phyloP scores from a whole-genome alignment of 192 early-diverging fungal genomes.

The Entophlyctis helioformis region DNA sequence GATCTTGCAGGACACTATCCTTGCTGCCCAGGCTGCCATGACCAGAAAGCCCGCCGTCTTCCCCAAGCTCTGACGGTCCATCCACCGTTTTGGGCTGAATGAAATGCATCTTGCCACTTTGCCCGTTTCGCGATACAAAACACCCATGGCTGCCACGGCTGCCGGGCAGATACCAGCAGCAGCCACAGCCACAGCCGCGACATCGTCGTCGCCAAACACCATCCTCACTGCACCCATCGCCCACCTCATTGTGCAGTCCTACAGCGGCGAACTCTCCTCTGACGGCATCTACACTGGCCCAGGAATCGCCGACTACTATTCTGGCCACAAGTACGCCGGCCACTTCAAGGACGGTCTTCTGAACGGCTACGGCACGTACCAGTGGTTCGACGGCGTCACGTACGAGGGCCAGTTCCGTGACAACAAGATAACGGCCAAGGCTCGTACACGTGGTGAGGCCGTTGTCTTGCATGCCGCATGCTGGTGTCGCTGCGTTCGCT shows the following conservation, averaged over 20 bases:
- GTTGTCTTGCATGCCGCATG: neutral
- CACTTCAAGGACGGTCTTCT: conserved; percentile 23
- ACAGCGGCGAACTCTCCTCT: neutral
- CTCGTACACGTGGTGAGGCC: conserved; percentile 26
- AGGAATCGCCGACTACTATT: conserved; percentile 19
- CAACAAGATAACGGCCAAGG: conserved; percentile 34
- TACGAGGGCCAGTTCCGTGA: conserved; percentile 30
- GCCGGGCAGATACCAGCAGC: too few relatives aligned
- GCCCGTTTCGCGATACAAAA: too few relatives aligned
- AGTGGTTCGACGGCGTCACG: conserved; percentile 25
- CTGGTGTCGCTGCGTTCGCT: neutral
- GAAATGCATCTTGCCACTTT: too few relatives aligned
- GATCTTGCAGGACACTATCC: conserved; percentile 27
- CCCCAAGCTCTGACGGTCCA: conserved; percentile 36
- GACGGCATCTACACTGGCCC: conserved; percentile 12
- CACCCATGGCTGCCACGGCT: too few relatives aligned
- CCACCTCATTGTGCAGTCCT: conserved; percentile 4
- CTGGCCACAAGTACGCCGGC: conserved; percentile 24
- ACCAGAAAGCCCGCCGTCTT: conserved; percentile 33
- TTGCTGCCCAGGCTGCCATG: conserved; percentile 26
- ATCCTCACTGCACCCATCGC: too few relatives aligned
- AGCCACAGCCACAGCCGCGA: too few relatives aligned
- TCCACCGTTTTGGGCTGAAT: too few relatives aligned
- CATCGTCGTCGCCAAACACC: too few relatives aligned
- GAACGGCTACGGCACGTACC: conserved; percentile 30